phyloP scores from a whole-genome alignment of 495 filamentous ascomycete genomes.

The Aspergillus homomorphus region DNA sequence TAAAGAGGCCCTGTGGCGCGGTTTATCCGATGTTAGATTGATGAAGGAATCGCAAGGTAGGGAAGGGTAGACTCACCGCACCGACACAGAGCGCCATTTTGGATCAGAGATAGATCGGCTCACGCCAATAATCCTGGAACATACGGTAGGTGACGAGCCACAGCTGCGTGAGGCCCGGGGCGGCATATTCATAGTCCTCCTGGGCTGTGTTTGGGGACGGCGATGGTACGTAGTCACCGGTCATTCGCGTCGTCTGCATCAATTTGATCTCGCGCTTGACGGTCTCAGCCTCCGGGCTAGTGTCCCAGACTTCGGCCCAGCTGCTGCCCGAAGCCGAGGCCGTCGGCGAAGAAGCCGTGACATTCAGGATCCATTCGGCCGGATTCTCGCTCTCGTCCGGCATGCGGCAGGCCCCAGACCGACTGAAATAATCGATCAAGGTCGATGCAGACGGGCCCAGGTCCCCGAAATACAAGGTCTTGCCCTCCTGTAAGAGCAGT shows the following conservation, averaged over 20 bases:
- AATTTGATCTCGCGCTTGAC: not conserved
- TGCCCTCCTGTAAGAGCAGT: slow-evolving; percentile 60
- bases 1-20: slow-evolving; percentile 58
- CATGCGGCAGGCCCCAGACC: not conserved
- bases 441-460: slow-evolving; percentile 41
- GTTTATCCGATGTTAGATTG: too few species aligned
- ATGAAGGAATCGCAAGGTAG: too few species aligned
- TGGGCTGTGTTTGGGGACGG: slow-evolving; percentile 52
- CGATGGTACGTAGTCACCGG: slow-evolving; percentile 18
- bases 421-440: not conserved
- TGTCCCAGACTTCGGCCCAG: not conserved
- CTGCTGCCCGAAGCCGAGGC: too few species aligned
- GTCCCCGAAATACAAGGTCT: slow-evolving; percentile 65
- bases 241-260: not conserved
- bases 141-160: slow-evolving; percentile 41
- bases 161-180: slow-evolving; percentile 48
- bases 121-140: slow-evolving; percentile 54
- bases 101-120: slow-evolving; percentile 45
- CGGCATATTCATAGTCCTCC: slow-evolving; percentile 48
- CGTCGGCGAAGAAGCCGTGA: too few species aligned
- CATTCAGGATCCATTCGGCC: not conserved
- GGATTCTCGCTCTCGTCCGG: not conserved
- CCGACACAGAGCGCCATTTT: slow-evolving; percentile 22
- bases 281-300: slow-evolving; percentile 54
- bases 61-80: slow-evolving; percentile 43